Evolutionary conservation across 2,329 filamentous ascomycete species (phyloP).

Genomic region (Ascochyta clinopodiicola): DNA sequence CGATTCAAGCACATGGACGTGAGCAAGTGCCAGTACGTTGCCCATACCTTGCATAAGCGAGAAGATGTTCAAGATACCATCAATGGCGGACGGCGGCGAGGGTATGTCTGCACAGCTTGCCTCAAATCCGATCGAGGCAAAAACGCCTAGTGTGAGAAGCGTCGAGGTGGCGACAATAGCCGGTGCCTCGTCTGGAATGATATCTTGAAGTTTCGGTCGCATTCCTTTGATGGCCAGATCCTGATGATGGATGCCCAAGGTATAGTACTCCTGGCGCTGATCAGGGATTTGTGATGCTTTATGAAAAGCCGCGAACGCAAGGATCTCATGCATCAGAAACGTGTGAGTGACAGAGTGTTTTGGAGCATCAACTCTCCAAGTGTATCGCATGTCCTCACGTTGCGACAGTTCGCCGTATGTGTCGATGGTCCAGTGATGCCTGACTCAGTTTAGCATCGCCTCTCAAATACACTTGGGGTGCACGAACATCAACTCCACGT

Average conservation of each 20-base stretch:
- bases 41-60: conserved; percentile 45
- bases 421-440: conserved; percentile 44
- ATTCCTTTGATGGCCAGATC: conserved; percentile 44
- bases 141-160: conserved; percentile 40
- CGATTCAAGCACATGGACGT: conserved; percentile 26
- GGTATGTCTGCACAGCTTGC: conserved; percentile 17
- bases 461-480: not conserved
- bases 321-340: conserved; percentile 52
- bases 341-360: conserved; percentile 42
- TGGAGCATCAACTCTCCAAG: conserved; percentile 47
- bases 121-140: conserved; percentile 40
- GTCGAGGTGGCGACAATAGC: conserved; percentile 42
- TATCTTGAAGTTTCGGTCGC: conserved; percentile 35
- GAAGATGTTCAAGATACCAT: conserved; percentile 45
- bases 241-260: conserved; percentile 47
- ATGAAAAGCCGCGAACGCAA: conserved; percentile 51
- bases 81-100: conserved; percentile 27
- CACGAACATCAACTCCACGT: conserved; percentile 45
- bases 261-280: conserved; percentile 36
- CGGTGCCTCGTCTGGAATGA: conserved; percentile 40
- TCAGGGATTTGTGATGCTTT: conserved; percentile 41
- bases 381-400: conserved; percentile 32
- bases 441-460: conserved; percentile 11
- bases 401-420: conserved; percentile 33
- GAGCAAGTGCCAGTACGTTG: conserved; percentile 35